Conservation (phyloP, 805 yeast species). For the Maudiozyma bulderi region DNA sequence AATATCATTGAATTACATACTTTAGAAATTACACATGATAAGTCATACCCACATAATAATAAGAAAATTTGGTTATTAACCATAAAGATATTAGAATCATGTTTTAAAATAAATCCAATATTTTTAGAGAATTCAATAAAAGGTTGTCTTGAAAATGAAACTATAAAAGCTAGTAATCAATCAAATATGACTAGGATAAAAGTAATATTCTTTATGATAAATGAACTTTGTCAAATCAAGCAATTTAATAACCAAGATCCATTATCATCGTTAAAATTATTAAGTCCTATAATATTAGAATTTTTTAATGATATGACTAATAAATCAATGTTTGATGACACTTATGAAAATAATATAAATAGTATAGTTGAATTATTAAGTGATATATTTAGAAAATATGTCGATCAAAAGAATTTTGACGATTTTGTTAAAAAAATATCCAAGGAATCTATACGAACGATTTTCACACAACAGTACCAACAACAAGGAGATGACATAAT, state of each 20-base stretch:
- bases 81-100: constrained; percentile 25
- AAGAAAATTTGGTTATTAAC: constrained; percentile 25
- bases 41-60: constrained; percentile 2
- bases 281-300: constrained; percentile 27
- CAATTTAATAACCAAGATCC: constrained; percentile 25
- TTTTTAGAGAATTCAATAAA: constrained; percentile 7
- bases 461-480: not conserved
- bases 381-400: constrained; percentile 12
- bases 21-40: not conserved
- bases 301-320: constrained; percentile 16
- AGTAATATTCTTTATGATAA: constrained; percentile 14
- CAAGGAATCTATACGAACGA: not conserved
- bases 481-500: not conserved
- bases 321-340: not conserved
- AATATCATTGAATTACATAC: constrained; percentile 9
- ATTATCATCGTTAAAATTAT: constrained; percentile 13
- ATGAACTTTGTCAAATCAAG: constrained; percentile 20
- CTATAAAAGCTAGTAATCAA: not conserved
- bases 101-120: constrained; percentile 20
- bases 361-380: constrained; percentile 16
- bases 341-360: constrained; percentile 15
- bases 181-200: constrained; percentile 2
- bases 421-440: constrained; percentile 2
- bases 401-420: constrained; percentile 1
- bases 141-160: constrained; percentile 1